These are phyloP conservation scores for Waitea zeae DNA, from an alignment of 1,284 basidiomycete species.

Conservation along the genomic window DNA sequence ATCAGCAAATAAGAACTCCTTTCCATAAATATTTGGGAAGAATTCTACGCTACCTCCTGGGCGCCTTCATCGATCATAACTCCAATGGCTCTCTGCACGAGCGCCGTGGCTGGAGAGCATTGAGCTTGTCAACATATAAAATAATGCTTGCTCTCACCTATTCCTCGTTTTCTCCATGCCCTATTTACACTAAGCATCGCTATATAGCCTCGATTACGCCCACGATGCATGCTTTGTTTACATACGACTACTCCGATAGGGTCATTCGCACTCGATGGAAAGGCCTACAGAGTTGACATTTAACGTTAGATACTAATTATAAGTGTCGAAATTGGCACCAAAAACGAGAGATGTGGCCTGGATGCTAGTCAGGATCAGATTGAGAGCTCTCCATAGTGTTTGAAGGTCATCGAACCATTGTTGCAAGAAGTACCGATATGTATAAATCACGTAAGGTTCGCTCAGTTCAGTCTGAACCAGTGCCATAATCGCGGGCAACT, in stretches of 20 bases:
- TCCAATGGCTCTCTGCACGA: conserved; percentile 65
- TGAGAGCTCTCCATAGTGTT: background rate
- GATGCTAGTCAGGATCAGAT: conserved; percentile 3
- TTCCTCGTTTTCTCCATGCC: conserved; percentile 71
- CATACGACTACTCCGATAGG: conserved; percentile 89
- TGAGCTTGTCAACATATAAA: background rate
- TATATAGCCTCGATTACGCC: conserved; percentile 84
- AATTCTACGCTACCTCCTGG: conserved; percentile 72
- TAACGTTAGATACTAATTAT: background rate
- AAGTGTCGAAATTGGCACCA: conserved; percentile 36
- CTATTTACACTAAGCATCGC: conserved; percentile 90
- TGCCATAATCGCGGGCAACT: conserved; percentile 67
- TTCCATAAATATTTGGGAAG: too few relatives aligned
- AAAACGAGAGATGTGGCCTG: conserved; percentile 89
- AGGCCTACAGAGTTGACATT: too few relatives aligned
- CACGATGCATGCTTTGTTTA: conserved; percentile 81
- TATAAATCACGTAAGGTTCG: conserved; percentile 92
- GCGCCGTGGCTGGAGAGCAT: conserved; percentile 40
- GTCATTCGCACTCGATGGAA: conserved; percentile 30
- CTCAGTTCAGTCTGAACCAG: conserved; percentile 86
- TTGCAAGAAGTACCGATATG: conserved; percentile 85
- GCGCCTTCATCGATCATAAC: conserved; percentile 89
- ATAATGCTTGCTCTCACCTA: conserved; percentile 51
- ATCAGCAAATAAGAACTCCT: conserved; percentile 4
- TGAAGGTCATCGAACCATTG: conserved; percentile 57